These are phyloP conservation scores for Sclerotinia sclerotiorum DNA, from an alignment of 2,329 filamentous ascomycete species.

Conservation along the genomic window DNA sequence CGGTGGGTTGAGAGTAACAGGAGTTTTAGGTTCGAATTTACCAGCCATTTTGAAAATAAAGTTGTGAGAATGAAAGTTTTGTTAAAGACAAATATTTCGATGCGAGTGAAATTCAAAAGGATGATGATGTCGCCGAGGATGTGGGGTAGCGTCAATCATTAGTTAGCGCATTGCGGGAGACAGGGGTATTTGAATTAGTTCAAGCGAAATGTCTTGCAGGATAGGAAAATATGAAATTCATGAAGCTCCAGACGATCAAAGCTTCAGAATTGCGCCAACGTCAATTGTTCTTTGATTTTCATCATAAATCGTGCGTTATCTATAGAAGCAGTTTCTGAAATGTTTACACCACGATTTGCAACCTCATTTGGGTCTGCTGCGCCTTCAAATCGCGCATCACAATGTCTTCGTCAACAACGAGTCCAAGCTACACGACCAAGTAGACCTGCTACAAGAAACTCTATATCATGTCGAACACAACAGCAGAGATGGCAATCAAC, in stretches of 20 bases:
- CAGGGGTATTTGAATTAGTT: not conserved
- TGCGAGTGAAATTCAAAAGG: not conserved
- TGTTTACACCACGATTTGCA: constrained; percentile 35
- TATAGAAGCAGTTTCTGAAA: constrained; percentile 22
- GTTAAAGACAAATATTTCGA: not conserved
- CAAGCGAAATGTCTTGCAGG: constrained; percentile 18
- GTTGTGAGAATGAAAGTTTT: not conserved
- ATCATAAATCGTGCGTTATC: not conserved
- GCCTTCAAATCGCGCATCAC: constrained; percentile 28
- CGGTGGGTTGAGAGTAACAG: constrained; percentile 75
- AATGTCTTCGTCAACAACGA: constrained; percentile 37
- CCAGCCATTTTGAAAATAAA: constrained; percentile 49
- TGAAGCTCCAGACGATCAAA: constrained; percentile 2
- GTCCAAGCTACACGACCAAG: constrained; percentile 24
- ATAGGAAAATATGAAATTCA: not conserved
- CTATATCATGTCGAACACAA: constrained; percentile 26
- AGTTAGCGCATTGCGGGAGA: constrained; percentile 16
- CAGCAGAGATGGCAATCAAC: constrained; percentile 35
- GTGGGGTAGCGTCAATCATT: constrained; percentile 23
- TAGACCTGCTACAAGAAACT: constrained; percentile 15
- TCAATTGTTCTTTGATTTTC: constrained; percentile 1
- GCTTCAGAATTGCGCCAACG: constrained; percentile 2
- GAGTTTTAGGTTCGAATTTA: constrained; percentile 75
- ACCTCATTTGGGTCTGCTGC: constrained; percentile 28
- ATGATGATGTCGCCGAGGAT: constrained; percentile 12